A percentile compares a stretch with the other conserved stretches of the same genome.
Evolutionary conservation across 2,329 filamentous ascomycete species (phyloP).

Genomic region (Fusarium azukiicola): DNA sequence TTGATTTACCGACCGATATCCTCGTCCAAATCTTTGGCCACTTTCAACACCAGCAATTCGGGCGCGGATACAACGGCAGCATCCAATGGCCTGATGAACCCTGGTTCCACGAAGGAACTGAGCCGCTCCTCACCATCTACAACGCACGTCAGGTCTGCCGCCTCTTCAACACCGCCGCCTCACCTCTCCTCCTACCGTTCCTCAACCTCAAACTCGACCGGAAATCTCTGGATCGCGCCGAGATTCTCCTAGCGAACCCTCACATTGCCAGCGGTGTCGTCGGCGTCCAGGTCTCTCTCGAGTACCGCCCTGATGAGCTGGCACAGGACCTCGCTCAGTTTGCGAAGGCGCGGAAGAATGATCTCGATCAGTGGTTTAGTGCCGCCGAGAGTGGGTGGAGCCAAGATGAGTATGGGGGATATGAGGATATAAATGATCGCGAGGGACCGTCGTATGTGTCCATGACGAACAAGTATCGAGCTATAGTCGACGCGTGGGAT

Average conservation of each 20-base stretch:
- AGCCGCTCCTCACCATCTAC: neutral
- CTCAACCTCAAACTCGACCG: neutral
- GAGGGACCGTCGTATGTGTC: too few relatives aligned
- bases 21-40: neutral
- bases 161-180: neutral
- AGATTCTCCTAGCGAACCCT: neutral
- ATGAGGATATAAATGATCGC: too few relatives aligned
- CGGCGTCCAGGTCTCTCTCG: conserved; percentile 1
- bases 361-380: neutral
- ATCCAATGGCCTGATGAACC: neutral
- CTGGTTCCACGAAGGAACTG: neutral
- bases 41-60: neutral
- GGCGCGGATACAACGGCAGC: neutral
- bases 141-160: neutral
- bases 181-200: neutral
- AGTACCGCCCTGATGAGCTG: neutral
- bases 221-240: neutral
- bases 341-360: neutral
- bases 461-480: neutral
- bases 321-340: neutral
- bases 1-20: neutral
- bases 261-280: neutral
- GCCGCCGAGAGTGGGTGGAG: neutral
- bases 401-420: too few relatives aligned
- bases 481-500: conserved; percentile 1